Evolutionary conservation across 2,329 filamentous ascomycete species (phyloP).

Genomic region (Botrytis aclada): DNA sequence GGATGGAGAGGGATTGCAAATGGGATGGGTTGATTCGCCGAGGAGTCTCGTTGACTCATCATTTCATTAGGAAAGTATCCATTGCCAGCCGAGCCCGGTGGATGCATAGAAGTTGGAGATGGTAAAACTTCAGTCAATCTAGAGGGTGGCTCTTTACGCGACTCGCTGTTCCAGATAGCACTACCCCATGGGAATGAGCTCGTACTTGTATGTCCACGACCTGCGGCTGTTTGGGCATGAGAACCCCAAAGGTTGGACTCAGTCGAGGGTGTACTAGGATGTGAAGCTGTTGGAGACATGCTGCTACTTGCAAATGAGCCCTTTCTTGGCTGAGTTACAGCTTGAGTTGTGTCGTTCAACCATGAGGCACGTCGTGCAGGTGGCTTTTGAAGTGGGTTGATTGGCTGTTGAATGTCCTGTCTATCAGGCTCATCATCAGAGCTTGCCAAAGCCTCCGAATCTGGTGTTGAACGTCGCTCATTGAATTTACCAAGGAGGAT

Average conservation of each 20-base stretch:
- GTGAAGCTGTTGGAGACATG: conserved; percentile 75
- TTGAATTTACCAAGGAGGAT: conserved; percentile 73
- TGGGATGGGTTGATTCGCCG: conserved; percentile 65
- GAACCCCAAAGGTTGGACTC: conserved; percentile 60
- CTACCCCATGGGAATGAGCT: conserved; percentile 68
- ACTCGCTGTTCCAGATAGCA: conserved; percentile 77
- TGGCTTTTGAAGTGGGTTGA: conserved; percentile 52
- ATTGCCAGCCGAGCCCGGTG: conserved; percentile 43
- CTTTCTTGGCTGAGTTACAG: conserved; percentile 61
- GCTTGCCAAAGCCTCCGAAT: conserved; percentile 89
- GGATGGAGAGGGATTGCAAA: conserved; percentile 87
- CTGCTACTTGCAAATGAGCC: conserved; percentile 72
- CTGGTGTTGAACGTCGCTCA: conserved; percentile 80
- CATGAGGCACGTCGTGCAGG: conserved; percentile 73
- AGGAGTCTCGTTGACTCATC: conserved; percentile 48
- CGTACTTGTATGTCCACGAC: conserved; percentile 44
- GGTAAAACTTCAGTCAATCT: conserved; percentile 71
- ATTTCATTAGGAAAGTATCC: conserved; percentile 49
- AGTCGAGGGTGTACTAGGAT: conserved; percentile 73
- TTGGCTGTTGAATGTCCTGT: conserved; percentile 49
- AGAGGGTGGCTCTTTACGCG: conserved; percentile 72
- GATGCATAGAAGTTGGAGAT: conserved; percentile 62
- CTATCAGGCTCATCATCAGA: conserved; percentile 87
- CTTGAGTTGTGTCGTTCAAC: conserved; percentile 76
- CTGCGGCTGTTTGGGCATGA: conserved; percentile 45